Conservation (phyloP, 768 basidiomycete genomes). For the Xerocomellus intermedius region DNA sequence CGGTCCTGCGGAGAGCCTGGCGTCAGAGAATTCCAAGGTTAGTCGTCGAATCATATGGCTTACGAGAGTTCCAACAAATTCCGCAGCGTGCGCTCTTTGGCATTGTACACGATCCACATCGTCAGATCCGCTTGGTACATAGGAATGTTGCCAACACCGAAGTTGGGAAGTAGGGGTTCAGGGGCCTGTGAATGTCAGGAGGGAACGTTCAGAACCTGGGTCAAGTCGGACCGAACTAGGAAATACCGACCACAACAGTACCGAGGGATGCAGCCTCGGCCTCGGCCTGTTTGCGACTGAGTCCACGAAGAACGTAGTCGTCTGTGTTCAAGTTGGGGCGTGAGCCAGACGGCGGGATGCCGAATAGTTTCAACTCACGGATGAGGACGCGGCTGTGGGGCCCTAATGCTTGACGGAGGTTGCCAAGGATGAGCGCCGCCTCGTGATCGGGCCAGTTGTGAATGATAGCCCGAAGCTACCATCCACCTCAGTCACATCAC, state of each 20-base stretch:
- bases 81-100: conserved; percentile 33
- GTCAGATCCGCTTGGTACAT: conserved; percentile 31
- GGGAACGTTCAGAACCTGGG: background rate
- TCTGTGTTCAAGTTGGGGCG: conserved; percentile 8
- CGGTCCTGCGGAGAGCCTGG: conserved; percentile 7
- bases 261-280: conserved; percentile 13
- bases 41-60: background rate
- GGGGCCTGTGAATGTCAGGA: conserved; percentile 26
- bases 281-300: conserved; percentile 13
- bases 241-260: conserved; percentile 14
- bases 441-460: conserved; percentile 36
- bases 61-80: conserved; percentile 30
- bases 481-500: background rate
- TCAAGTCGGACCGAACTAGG: background rate
- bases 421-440: conserved; percentile 25
- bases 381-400: conserved; percentile 32
- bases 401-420: conserved; percentile 31
- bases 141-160: conserved; percentile 29
- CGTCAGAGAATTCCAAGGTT: background rate
- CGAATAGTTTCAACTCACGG: conserved; percentile 19
- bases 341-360: background rate
- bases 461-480: conserved; percentile 23
- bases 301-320: conserved; percentile 23
- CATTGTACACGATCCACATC: conserved; percentile 33
- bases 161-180: conserved; percentile 33